Evolutionary conservation across 1,139 yeast species (phyloP).

Genomic region (Suhomyces atakaporum): DNA sequence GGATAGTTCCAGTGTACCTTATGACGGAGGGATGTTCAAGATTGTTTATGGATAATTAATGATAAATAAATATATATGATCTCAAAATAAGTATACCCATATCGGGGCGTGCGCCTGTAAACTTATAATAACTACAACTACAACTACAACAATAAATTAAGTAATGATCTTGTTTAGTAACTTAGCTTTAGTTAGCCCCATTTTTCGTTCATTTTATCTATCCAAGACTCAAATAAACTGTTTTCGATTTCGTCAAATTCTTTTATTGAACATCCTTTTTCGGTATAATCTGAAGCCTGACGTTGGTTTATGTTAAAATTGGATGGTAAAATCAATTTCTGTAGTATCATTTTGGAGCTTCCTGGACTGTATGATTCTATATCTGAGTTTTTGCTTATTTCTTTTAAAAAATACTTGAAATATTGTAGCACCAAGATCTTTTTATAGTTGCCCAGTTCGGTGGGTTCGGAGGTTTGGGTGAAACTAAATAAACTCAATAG

Average conservation of each 20-base stretch:
- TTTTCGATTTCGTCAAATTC: slow-evolving; percentile 48
- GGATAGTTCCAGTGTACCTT: no score
- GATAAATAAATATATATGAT: no score
- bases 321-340: slow-evolving; percentile 40
- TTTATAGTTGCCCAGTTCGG: slow-evolving; percentile 19
- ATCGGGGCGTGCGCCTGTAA: no score
- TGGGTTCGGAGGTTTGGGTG: slow-evolving; percentile 21
- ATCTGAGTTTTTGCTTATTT: slow-evolving; percentile 26
- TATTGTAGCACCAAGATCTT: slow-evolving; percentile 42
- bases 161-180: no score
- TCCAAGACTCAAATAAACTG: slow-evolving; percentile 47
- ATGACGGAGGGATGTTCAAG: no score
- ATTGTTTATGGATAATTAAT: no score
- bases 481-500: slow-evolving; percentile 31
- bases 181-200: slow-evolving; percentile 3
- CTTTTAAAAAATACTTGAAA: slow-evolving; percentile 44
- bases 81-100: no score
- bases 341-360: slow-evolving; percentile 23
- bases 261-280: slow-evolving; percentile 5
- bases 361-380: slow-evolving; percentile 12
- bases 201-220: slow-evolving; percentile 36
- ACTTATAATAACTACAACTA: no score
- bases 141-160: neutral
- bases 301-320: slow-evolving; percentile 20
- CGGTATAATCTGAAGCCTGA: slow-evolving; percentile 4